Evolutionary conservation across 805 yeast species (phyloP).

Genomic region (Wickerhamiella dianesei): DNA sequence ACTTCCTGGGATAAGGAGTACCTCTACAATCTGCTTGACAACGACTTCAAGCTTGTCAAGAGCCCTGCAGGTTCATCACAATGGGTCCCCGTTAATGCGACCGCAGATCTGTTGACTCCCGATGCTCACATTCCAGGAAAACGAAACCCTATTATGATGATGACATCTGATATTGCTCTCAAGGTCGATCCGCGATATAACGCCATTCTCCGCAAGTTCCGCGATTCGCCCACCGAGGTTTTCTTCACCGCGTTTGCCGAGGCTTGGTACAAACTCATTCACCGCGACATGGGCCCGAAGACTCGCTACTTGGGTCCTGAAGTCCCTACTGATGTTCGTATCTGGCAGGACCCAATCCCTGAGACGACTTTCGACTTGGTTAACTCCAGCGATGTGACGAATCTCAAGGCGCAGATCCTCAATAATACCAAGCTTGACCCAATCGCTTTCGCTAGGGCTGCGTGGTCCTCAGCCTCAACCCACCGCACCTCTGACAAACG

Average conservation of each 20-base stretch:
- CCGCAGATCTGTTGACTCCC: slow-evolving; percentile 9
- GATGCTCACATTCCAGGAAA: slow-evolving; percentile 11
- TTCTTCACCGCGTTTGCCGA: slow-evolving; percentile 13
- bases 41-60: slow-evolving; percentile 7
- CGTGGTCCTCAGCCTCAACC: slow-evolving; percentile 16
- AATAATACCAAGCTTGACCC: slow-evolving; percentile 4
- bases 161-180: slow-evolving; percentile 15
- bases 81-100: slow-evolving; percentile 9
- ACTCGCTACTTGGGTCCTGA: slow-evolving; percentile 15
- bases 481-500: slow-evolving; percentile 14
- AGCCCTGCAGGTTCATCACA: slow-evolving; percentile 15
- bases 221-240: slow-evolving; percentile 6
- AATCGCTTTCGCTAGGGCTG: slow-evolving; percentile 12
- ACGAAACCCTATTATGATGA: slow-evolving; percentile 13
- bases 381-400: slow-evolving; percentile 7
- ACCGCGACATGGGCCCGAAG: slow-evolving; percentile 16
- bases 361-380: slow-evolving; percentile 8
- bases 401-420: slow-evolving; percentile 8
- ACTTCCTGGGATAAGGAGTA: slow-evolving; percentile 8
- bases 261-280: slow-evolving; percentile 16
- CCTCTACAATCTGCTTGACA: slow-evolving; percentile 9
- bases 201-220: slow-evolving; percentile 10
- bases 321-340: slow-evolving; percentile 8
- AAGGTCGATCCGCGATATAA: slow-evolving; percentile 13
- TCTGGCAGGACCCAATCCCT: slow-evolving; percentile 17